phyloP scores from a whole-genome alignment of 179 eudicot species.

The Kewa caespitosa region DNA sequence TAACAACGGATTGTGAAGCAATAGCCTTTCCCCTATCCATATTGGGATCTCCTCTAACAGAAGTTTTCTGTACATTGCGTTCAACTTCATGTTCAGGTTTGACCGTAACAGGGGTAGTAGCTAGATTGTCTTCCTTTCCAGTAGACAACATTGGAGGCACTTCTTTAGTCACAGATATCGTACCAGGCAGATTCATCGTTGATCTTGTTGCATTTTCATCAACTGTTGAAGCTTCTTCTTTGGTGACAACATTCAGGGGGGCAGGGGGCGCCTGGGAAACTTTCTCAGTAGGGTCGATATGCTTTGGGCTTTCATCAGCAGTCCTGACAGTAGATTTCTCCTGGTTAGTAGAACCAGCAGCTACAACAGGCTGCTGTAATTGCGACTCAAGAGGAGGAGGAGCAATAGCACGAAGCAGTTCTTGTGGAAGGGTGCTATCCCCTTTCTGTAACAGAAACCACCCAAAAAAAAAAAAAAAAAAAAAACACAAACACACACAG shows the following conservation, averaged over 20 bases:
- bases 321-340: slow-evolving; percentile 50
- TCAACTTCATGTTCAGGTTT: slow-evolving; percentile 67
- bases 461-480: slow-evolving; percentile 14
- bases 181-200: slow-evolving; percentile 34
- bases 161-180: slow-evolving; percentile 43
- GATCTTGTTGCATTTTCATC: slow-evolving; percentile 50
- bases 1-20: slow-evolving; percentile 39
- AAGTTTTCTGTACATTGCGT: slow-evolving; percentile 43
- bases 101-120: slow-evolving; percentile 36
- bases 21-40: slow-evolving; percentile 72
- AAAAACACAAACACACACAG: slow-evolving; percentile 5
- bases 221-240: slow-evolving; percentile 52
- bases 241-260: slow-evolving; percentile 31
- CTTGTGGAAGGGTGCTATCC: slow-evolving; percentile 84
- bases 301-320: slow-evolving; percentile 49
- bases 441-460: slow-evolving; percentile 65
- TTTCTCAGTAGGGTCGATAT: slow-evolving; percentile 51
- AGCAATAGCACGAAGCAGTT: slow-evolving; percentile 74
- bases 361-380: slow-evolving; percentile 45
- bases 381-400: slow-evolving; percentile 84
- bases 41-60: slow-evolving; percentile 37
- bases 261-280: slow-evolving; percentile 40
- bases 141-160: slow-evolving; percentile 42
- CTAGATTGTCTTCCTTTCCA: slow-evolving; percentile 63
- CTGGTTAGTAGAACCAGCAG: slow-evolving; percentile 43